phyloP scores from a whole-genome alignment of 163 green algal species.

The Scenedesmus sp. region DNA sequence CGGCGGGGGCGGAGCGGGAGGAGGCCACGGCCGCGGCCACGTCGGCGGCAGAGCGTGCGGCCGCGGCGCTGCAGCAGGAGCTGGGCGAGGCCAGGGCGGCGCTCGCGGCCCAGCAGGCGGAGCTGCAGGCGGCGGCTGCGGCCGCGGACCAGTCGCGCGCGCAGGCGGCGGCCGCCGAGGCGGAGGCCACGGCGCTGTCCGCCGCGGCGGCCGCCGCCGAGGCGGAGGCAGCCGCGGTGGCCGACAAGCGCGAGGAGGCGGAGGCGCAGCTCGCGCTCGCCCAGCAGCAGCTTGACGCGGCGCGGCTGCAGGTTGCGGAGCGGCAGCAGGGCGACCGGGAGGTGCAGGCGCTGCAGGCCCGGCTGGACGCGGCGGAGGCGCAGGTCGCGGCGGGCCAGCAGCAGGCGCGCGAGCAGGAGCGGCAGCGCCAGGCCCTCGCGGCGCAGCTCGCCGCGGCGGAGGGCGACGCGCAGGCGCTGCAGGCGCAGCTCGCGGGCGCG shows the following conservation, averaged over 20 bases:
- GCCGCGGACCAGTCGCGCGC: background rate
- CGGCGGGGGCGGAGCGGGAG: no score
- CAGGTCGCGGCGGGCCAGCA: background rate
- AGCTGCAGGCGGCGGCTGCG: background rate
- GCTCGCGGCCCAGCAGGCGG: slow-evolving; percentile 2
- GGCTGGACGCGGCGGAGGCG: slow-evolving; percentile 7
- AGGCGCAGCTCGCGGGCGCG: background rate
- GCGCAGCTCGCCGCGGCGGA: background rate
- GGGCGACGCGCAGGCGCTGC: background rate
- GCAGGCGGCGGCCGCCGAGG: background rate
- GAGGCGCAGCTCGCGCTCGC: background rate
- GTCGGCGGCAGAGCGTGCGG: slow-evolving; percentile 10
- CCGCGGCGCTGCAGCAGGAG: slow-evolving; percentile 15
- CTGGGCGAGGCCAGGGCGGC: background rate
- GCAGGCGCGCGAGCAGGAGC: background rate
- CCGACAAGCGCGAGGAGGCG: background rate
- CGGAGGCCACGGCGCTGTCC: slow-evolving; percentile 5
- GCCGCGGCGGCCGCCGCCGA: slow-evolving; percentile 19
- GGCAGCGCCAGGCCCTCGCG: slow-evolving; percentile 2
- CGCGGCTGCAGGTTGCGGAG: slow-evolving; percentile 20
- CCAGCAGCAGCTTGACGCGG: slow-evolving; percentile 26
- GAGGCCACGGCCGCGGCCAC: no score
- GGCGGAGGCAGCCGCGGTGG: slow-evolving; percentile 21
- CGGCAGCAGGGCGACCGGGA: slow-evolving; percentile 32
- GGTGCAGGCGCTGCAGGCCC: slow-evolving; percentile 23